Evolutionary conservation across 176 grass and related monocot genomes (phyloP), one percentile per base, ranked within the genome.

Genomic region (Lolium perenne): DNA sequence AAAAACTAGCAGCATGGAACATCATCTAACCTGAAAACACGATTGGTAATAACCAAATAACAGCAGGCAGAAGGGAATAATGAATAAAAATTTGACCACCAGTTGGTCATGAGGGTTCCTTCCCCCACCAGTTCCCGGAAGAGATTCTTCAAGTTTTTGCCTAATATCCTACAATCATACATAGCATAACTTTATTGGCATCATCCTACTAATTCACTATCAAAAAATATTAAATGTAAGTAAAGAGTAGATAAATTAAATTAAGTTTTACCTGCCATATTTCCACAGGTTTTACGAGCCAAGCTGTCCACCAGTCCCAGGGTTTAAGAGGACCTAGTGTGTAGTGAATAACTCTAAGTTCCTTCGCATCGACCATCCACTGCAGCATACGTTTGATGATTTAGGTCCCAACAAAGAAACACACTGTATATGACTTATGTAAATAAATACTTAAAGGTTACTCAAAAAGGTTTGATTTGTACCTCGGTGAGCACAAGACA

Each of bases 281-380:
- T 88, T 92, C 91, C 11, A 98, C 93, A 82, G 96, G 93, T 89
- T 98, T 98, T 82, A 98, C 82, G 70, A 98, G 89, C 96, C 96
- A 98, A 82, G 91, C 93, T 63, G 96, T 94, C 82, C 86, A 98
- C 96, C 96, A 98, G 83, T 98, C 93, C 96, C 96, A 98, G 62
- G 96, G 96, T 88, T 98, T 98, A 56, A 98, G 82, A 11, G 96
- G 96, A 3, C 96, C 96, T 70, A 98, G 82, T 5, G 96, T 95
- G 84, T 98, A 95, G 66, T 95, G 96, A 67, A 98, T 92, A 77
- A 98, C 81, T 95, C 90, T 86, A 84, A 98, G 88, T 86, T 98
- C 91, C 32, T 94, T 95, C 50, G 95, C 96, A 86, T 98, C 90
- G 86, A 98, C 93, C 96, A 98, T 98, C 96, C 96, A 98, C 96